phyloP scores from a whole-genome alignment of 2,329 filamentous ascomycete genomes.

The Juglanconis oblonga region DNA sequence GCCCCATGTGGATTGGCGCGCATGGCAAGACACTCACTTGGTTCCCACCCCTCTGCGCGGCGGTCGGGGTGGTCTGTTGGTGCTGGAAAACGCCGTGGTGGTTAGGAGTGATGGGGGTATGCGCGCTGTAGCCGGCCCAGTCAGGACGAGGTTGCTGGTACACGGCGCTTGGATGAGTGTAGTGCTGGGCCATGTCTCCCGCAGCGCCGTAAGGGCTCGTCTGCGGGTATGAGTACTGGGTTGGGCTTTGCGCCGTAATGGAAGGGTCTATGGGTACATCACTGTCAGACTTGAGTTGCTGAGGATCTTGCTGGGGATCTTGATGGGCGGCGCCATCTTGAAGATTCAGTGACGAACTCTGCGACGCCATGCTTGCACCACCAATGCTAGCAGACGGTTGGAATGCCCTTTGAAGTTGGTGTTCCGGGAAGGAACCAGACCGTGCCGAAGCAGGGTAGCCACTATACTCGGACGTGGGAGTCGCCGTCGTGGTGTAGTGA shows the following conservation, averaged over 20 bases:
- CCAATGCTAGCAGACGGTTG: conserved; percentile 69
- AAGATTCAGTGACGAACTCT: conserved; percentile 94
- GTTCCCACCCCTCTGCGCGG: conserved; percentile 52
- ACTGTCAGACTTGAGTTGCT: conserved; percentile 87
- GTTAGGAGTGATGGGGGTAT: conserved; percentile 47
- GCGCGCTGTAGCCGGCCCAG: conserved; percentile 65
- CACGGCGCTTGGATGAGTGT: conserved; percentile 60
- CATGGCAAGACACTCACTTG: conserved; percentile 50
- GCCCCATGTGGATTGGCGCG: not conserved
- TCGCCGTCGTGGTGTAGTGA: conserved; percentile 74
- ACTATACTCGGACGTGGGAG: conserved; percentile 86
- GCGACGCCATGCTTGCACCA: conserved; percentile 88
- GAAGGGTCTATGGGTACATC: conserved; percentile 99
- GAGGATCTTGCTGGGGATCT: conserved; percentile 58
- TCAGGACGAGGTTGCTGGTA: conserved; percentile 68
- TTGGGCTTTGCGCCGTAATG: conserved; percentile 89
- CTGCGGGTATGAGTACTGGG: conserved; percentile 31
- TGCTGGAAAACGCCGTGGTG: conserved; percentile 50
- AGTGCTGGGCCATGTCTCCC: conserved; percentile 82
- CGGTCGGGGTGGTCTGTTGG: conserved; percentile 50
- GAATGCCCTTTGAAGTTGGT: conserved; percentile 79
- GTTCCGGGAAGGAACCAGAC: conserved; percentile 79
- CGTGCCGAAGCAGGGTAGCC: conserved; percentile 72
- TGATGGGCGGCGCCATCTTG: conserved; percentile 73
- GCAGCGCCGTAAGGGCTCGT: conserved; percentile 73